Conservation (phyloP, 805 yeast species). For the Lachancea quebecensis region DNA sequence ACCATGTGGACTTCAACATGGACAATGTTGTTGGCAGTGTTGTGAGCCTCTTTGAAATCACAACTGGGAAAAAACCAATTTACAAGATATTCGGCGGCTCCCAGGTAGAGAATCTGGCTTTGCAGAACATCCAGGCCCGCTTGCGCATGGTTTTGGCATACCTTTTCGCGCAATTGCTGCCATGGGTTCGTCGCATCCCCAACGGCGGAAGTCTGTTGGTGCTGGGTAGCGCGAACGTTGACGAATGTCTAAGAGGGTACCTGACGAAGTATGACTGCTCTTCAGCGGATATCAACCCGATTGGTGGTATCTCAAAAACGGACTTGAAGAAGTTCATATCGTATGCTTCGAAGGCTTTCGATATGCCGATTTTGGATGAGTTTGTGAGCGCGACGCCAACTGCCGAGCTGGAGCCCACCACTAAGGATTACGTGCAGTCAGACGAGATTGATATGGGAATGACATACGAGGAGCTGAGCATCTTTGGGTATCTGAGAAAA, state of each 20-base stretch:
- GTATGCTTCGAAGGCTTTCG: conserved; percentile 64
- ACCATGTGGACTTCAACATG: conserved; percentile 89
- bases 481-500: conserved; percentile 86
- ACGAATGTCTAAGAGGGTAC: conserved; percentile 92
- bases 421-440: conserved; percentile 84
- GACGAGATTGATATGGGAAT: conserved; percentile 99
- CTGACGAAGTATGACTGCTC: conserved; percentile 96
- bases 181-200: conserved; percentile 80
- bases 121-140: conserved; percentile 96
- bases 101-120: conserved; percentile 81
- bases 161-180: conserved; percentile 86
- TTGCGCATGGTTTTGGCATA: conserved; percentile 91
- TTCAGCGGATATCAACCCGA: conserved; percentile 95
- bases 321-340: conserved; percentile 81
- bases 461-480: conserved; percentile 88
- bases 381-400: conserved; percentile 93
- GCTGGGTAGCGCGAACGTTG: conserved; percentile 94
- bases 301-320: conserved; percentile 96
- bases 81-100: conserved; percentile 93
- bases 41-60: conserved; percentile 69
- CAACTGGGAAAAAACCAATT: conserved; percentile 84
- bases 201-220: conserved; percentile 70
- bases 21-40: conserved; percentile 74
- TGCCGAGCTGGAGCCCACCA: conserved; percentile 96
- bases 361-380: conserved; percentile 67